Conservation (phyloP, 2,329 filamentous ascomycete species). For the Graphilbum ipis-grandicollis region DNA sequence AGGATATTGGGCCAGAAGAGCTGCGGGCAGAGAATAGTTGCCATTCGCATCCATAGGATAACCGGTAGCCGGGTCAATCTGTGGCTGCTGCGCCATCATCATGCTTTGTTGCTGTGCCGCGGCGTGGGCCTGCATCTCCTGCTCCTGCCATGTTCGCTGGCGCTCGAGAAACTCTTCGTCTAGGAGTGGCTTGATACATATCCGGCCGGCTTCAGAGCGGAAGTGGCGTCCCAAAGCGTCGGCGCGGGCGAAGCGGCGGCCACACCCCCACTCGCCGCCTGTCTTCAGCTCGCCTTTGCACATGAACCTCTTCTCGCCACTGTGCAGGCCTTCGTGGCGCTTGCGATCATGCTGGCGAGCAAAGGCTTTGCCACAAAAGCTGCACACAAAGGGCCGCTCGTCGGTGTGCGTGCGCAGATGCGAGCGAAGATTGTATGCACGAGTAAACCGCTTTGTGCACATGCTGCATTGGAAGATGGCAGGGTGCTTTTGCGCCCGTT, state of each 20-base stretch:
- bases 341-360: slow-evolving; percentile 95
- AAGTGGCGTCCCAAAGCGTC: slow-evolving; percentile 92
- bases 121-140: slow-evolving; percentile 41
- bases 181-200: slow-evolving; percentile 92
- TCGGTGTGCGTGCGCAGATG: slow-evolving; percentile 94
- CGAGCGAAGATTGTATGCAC: slow-evolving; percentile 90
- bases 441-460: slow-evolving; percentile 89
- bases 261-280: slow-evolving; percentile 79
- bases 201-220: slow-evolving; percentile 81
- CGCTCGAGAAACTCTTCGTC: slow-evolving; percentile 83
- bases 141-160: slow-evolving; percentile 58
- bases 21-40: slow-evolving; percentile 62
- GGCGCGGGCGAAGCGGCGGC: slow-evolving; percentile 80
- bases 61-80: slow-evolving; percentile 41
- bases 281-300: slow-evolving; percentile 82
- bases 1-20: slow-evolving; percentile 80
- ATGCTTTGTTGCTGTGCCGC: slow-evolving; percentile 32
- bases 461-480: slow-evolving; percentile 90
- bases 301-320: slow-evolving; percentile 96
- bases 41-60: slow-evolving; percentile 38
- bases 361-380: slow-evolving; percentile 92
- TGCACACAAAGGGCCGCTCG: slow-evolving; percentile 92
- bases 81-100: slow-evolving; percentile 31
- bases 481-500: slow-evolving; percentile 91
- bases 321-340: slow-evolving; percentile 88